These are phyloP conservation scores for Fusarium illudens DNA, from an alignment of 2,329 filamentous ascomycete species.

Conservation along the genomic window DNA sequence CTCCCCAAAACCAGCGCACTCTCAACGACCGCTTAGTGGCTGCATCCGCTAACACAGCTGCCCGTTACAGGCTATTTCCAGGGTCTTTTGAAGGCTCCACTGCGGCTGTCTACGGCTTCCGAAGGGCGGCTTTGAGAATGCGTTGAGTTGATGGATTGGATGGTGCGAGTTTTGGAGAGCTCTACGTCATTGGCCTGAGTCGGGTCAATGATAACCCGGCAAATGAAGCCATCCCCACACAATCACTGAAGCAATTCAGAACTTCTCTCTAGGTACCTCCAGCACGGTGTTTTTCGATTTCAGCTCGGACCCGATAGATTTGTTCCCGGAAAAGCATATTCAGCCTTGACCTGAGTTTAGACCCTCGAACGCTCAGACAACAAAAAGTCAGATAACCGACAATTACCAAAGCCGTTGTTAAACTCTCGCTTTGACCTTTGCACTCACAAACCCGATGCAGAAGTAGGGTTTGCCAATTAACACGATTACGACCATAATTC, in stretches of 20 bases:
- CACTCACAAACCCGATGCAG: background rate
- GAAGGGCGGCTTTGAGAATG: slow-evolving; percentile 11
- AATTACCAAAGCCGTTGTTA: background rate
- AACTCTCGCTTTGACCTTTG: background rate
- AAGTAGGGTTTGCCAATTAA: background rate
- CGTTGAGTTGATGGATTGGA: background rate
- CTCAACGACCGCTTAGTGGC: slow-evolving; percentile 14
- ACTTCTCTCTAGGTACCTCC: background rate
- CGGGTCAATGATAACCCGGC: background rate
- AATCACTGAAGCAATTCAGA: background rate
- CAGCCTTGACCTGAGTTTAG: background rate
- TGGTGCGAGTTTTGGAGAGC: background rate
- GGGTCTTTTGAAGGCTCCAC: slow-evolving; percentile 9
- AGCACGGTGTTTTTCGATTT: background rate
- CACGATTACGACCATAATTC: background rate
- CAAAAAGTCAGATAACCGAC: background rate
- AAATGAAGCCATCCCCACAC: background rate
- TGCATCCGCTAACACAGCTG: slow-evolving; percentile 25
- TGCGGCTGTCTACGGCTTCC: slow-evolving; percentile 37
- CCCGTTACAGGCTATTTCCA: slow-evolving; percentile 26
- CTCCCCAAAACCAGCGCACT: slow-evolving; percentile 22
- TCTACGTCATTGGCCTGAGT: background rate
- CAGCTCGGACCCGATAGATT: background rate
- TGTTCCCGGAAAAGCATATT: background rate
- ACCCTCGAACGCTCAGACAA: background rate